These are phyloP conservation scores for Aspergillus ustus DNA, from an alignment of 2,329 filamentous ascomycete genomes.

Conservation along the genomic window DNA sequence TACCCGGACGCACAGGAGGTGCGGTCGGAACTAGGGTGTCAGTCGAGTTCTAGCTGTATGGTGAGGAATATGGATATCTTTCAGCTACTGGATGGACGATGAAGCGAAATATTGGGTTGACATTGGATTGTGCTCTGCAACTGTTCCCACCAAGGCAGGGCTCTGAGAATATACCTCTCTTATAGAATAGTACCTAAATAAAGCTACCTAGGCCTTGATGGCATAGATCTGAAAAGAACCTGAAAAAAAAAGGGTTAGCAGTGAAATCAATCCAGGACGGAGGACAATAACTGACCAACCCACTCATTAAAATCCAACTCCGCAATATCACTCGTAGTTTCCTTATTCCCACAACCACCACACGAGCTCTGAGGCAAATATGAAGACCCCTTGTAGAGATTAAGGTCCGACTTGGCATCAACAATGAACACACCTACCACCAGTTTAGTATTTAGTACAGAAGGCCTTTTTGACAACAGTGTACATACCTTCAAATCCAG, in stretches of 20 bases:
- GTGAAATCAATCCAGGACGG: neutral
- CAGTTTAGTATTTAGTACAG: conserved; percentile 2
- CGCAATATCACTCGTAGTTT: neutral
- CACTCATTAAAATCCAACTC: conserved; percentile 54
- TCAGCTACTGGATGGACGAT: conserved; percentile 24
- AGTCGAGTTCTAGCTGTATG: conserved; percentile 23
- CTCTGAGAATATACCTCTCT: neutral
- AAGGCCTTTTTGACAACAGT: neutral
- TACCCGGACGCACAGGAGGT: conserved; percentile 22
- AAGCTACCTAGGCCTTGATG: conserved; percentile 43
- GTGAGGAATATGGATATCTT: conserved; percentile 29
- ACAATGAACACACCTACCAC: conserved; percentile 49
- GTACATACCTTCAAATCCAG: conserved; percentile 55
- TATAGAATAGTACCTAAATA: neutral
- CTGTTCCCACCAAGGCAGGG: neutral
- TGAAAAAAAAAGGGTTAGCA: conserved; percentile 21
- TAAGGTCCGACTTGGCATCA: conserved; percentile 53
- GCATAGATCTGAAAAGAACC: conserved; percentile 58
- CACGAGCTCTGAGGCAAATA: conserved; percentile 31
- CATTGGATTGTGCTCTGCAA: conserved; percentile 10
- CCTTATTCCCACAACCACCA: conserved; percentile 15
- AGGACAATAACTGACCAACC: conserved; percentile 48
- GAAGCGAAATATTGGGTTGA: conserved; percentile 16
- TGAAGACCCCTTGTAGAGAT: conserved; percentile 47
- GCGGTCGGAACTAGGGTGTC: conserved; percentile 26